A percentile compares a stretch with the other conserved stretches of the same genome.
Evolutionary conservation across 108 stramenopile species (phyloP).

Genomic region (Nitzschia sp.): DNA sequence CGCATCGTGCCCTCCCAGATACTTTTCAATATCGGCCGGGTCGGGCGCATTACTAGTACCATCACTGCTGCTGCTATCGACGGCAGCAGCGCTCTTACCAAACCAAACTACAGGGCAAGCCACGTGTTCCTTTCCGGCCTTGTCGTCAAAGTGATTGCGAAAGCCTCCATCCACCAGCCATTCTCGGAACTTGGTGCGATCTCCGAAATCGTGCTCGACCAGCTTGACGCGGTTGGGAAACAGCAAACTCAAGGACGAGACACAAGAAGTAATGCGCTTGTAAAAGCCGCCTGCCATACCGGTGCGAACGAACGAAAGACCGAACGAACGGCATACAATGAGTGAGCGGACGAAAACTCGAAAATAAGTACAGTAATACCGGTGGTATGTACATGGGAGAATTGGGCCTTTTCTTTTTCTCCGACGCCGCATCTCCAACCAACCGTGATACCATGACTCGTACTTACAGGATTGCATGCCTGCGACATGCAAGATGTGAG

Average conservation of each 20-base stretch:
- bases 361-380: too few relatives aligned
- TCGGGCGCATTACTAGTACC: constrained; percentile 20
- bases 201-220: constrained; percentile 69
- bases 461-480: constrained; percentile 47
- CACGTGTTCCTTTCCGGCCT: constrained; percentile 44
- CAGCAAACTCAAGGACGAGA: constrained; percentile 73
- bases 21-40: constrained; percentile 54
- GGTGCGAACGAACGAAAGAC: too few relatives aligned
- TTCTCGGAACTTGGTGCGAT: constrained; percentile 65
- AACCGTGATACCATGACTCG: too few relatives aligned
- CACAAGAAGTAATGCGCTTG: constrained; percentile 62
- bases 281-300: constrained; percentile 93
- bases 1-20: constrained; percentile 87
- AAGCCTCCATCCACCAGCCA: constrained; percentile 79
- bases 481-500: constrained; percentile 50
- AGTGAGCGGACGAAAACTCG: too few relatives aligned
- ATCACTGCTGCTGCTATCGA: constrained; percentile 2
- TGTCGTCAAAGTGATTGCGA: constrained; percentile 42
- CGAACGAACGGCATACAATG: too few relatives aligned
- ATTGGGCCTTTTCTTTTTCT: too few relatives aligned
- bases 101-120: constrained; percentile 80
- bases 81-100: constrained; percentile 26
- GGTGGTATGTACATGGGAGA: too few relatives aligned
- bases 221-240: constrained; percentile 73
- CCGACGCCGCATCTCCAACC: too few relatives aligned